Conservation (phyloP, 352 stramenopile species). For the Globisporangium ultimum region DNA sequence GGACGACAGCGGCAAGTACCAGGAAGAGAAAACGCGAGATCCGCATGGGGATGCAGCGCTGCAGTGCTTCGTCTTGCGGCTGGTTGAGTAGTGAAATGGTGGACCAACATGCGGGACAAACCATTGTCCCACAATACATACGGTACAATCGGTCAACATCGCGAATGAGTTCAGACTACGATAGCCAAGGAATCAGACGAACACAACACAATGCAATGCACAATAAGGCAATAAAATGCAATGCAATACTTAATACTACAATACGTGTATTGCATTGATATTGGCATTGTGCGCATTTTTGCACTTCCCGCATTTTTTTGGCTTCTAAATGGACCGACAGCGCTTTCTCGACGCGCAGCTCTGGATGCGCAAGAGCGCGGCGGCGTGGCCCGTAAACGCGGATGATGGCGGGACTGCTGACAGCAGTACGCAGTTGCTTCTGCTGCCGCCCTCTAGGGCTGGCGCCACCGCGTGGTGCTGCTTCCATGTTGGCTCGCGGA, state of each 20-base stretch:
- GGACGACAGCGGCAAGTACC: slow-evolving; percentile 2
- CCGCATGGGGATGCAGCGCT: background rate
- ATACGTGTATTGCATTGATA: too few species aligned
- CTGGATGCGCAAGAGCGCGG: slow-evolving; percentile 19
- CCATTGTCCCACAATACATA: too few species aligned
- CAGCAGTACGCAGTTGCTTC: slow-evolving; percentile 1
- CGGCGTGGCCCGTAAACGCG: background rate
- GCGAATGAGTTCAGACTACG: too few species aligned
- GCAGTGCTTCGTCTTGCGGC: too few species aligned
- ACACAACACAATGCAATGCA: too few species aligned
- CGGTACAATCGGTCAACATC: too few species aligned
- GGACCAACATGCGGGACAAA: too few species aligned
- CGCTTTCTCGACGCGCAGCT: slow-evolving; percentile 28
- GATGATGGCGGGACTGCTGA: background rate
- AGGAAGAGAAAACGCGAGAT: slow-evolving; percentile 7
- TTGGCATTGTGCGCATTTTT: too few species aligned
- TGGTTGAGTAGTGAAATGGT: too few species aligned
- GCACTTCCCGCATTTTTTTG: background rate
- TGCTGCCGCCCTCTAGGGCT: background rate
- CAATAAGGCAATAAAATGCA: too few species aligned
- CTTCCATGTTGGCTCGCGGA: slow-evolving; percentile 30
- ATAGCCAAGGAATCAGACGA: too few species aligned
- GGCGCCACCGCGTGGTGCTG: slow-evolving; percentile 18
- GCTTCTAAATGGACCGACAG: slow-evolving; percentile 19
- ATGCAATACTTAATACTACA: too few species aligned